These are phyloP conservation scores for Drosera spatulata DNA, from an alignment of 179 eudicot genomes.

Conservation along the genomic window DNA sequence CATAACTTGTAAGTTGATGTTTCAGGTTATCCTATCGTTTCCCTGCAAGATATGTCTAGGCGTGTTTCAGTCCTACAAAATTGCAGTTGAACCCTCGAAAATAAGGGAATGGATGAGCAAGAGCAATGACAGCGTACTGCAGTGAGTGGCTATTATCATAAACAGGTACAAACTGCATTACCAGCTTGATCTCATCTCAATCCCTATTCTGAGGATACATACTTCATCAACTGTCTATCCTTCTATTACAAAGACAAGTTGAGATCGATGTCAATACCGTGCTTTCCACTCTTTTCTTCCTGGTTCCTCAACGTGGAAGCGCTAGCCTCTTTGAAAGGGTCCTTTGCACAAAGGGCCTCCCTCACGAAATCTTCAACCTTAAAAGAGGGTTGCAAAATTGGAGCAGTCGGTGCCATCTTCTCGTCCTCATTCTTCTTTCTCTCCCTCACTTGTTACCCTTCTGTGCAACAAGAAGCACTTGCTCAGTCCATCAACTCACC, in stretches of 20 bases:
- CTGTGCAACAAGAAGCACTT: conserved; percentile 12
- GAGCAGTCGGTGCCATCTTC: neutral
- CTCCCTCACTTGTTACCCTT: neutral
- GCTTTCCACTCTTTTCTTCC: neutral
- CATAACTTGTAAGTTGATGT: too few relatives aligned
- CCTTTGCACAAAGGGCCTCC: neutral
- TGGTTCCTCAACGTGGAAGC: conserved; percentile 1
- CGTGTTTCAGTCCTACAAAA: too few relatives aligned
- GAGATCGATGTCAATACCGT: conserved; percentile 23
- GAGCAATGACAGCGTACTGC: too few relatives aligned
- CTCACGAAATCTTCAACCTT: conserved; percentile 15
- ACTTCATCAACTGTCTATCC: conserved; percentile 3
- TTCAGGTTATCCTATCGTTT: too few relatives aligned
- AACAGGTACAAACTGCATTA: too few relatives aligned
- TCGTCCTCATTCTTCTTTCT: neutral
- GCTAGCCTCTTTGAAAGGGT: neutral
- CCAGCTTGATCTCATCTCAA: neutral
- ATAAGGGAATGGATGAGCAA: too few relatives aligned
- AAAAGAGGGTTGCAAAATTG: conserved; percentile 18
- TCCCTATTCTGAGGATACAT: neutral
- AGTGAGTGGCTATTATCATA: too few relatives aligned
- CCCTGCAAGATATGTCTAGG: too few relatives aligned
- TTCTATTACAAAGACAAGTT: conserved; percentile 51
- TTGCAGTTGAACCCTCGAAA: too few relatives aligned
- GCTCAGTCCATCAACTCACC: too few relatives aligned